A percentile compares a stretch with the other conserved stretches of the same genome.
These are phyloP conservation scores for Penicillium silybi DNA, from an alignment of 495 filamentous ascomycete genomes.

Conservation along the genomic window DNA sequence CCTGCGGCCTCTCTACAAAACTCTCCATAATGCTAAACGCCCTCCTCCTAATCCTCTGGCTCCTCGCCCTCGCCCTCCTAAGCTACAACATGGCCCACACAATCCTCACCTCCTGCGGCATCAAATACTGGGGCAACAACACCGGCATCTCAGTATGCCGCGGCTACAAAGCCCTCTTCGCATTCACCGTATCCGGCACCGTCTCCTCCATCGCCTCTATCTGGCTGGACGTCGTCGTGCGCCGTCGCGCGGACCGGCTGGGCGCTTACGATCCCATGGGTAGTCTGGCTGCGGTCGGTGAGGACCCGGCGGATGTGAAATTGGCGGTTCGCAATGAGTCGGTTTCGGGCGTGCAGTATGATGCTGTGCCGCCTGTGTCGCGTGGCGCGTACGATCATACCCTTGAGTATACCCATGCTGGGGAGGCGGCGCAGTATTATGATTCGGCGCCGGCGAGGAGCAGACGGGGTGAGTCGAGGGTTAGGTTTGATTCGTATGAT, in stretches of 20 bases:
- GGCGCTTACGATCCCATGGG: constrained; percentile 47
- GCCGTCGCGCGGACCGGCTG: constrained; percentile 36
- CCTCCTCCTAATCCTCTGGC: constrained; percentile 53
- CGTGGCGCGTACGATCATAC: not conserved
- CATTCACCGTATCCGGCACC: constrained; percentile 54
- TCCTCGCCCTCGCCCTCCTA: constrained; percentile 52
- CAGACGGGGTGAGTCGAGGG: constrained; percentile 9
- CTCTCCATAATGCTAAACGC: constrained; percentile 52
- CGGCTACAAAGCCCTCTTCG: constrained; percentile 63
- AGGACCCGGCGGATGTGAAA: constrained; percentile 31
- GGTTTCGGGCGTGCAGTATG: not conserved
- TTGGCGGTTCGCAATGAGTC: constrained; percentile 23
- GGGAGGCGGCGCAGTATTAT: constrained; percentile 30
- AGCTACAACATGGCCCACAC: constrained; percentile 55
- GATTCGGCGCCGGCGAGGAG: constrained; percentile 17
- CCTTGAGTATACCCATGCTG: constrained; percentile 13
- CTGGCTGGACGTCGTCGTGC: constrained; percentile 48
- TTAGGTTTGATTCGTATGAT: constrained; percentile 22
- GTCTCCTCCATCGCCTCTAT: constrained; percentile 44
- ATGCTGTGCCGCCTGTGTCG: constrained; percentile 1
- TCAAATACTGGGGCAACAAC: constrained; percentile 51
- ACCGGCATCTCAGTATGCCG: constrained; percentile 59
- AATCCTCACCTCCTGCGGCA: constrained; percentile 53
- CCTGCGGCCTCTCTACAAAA: constrained; percentile 52
- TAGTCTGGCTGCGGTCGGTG: constrained; percentile 18